Percentiles rank a stretch among this genome's conserved stretches.
phyloP scores from a whole-genome alignment of 2,329 filamentous ascomycete genomes.

The Boeremia lycopersici region DNA sequence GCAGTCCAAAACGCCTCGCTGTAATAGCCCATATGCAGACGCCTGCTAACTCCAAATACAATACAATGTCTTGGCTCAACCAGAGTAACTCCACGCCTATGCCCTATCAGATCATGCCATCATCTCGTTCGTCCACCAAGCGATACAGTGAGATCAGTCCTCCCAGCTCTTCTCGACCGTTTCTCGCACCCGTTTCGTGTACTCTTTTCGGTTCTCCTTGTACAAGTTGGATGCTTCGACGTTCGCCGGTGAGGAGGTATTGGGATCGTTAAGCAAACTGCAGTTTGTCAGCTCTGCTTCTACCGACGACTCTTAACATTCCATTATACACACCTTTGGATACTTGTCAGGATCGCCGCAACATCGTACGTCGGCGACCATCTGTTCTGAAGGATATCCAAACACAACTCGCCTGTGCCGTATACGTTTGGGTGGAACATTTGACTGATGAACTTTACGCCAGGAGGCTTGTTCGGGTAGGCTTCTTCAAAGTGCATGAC shows the following conservation, averaged over 20 bases:
- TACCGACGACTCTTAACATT: not conserved
- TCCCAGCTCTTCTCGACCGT: constrained; percentile 99
- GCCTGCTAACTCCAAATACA: constrained; percentile 17
- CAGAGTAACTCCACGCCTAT: constrained; percentile 29
- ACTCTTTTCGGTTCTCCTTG: constrained; percentile 97
- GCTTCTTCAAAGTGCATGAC: constrained; percentile 99
- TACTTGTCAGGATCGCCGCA: constrained; percentile 93
- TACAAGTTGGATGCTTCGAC: constrained; percentile 98
- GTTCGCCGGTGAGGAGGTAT: constrained; percentile 97
- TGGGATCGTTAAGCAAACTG: constrained; percentile 95
- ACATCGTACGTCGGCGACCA: constrained; percentile 99
- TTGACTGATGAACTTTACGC: constrained; percentile 97
- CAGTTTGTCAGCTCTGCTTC: constrained; percentile 21
- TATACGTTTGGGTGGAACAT: constrained; percentile 99
- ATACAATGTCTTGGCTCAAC: constrained; percentile 16
- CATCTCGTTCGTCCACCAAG: not conserved
- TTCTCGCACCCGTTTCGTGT: constrained; percentile 91
- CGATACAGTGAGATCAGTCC: constrained; percentile 59
- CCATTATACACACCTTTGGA: constrained; percentile 74
- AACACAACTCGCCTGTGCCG: constrained; percentile 90
- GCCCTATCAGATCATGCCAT: constrained; percentile 18
- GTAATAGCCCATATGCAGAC: constrained; percentile 21
- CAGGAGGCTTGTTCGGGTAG: constrained; percentile 96
- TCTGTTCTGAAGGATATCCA: constrained; percentile 96
- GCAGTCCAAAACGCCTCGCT: constrained; percentile 35